These are phyloP conservation scores for Meyerozyma sp. DNA, from an alignment of 1,139 yeast species.

Conservation along the genomic window DNA sequence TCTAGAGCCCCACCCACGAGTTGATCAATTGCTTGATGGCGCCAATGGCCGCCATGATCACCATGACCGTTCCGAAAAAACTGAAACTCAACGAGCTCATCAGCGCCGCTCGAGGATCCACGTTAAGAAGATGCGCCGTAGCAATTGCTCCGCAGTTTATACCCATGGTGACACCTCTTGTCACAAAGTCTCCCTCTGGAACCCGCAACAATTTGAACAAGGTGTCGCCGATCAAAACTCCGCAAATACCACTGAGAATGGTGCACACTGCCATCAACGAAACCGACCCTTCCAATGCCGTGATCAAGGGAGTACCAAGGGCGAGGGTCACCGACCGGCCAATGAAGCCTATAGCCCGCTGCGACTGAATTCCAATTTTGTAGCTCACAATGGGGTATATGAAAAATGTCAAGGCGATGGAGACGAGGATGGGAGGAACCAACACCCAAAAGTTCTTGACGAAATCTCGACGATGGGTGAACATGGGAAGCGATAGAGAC, in stretches of 20 bases:
- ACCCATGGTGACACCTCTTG: conserved; percentile 73
- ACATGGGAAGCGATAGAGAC: conserved; percentile 73
- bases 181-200: conserved; percentile 60
- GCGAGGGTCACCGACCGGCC: conserved; percentile 83
- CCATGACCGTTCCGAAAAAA: conserved; percentile 68
- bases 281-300: conserved; percentile 60
- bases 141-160: conserved; percentile 80
- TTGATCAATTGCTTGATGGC: conserved; percentile 8
- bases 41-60: conserved; percentile 58
- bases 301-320: conserved; percentile 67
- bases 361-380: conserved; percentile 56
- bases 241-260: conserved; percentile 70
- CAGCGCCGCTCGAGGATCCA: conserved; percentile 78
- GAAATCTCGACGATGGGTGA: conserved; percentile 63
- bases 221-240: conserved; percentile 62
- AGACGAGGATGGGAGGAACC: conserved; percentile 54
- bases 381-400: conserved; percentile 65
- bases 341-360: conserved; percentile 65
- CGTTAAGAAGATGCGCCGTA: conserved; percentile 64
- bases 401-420: conserved; percentile 57
- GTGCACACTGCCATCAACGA: conserved; percentile 78
- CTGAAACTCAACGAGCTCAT: conserved; percentile 69
- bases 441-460: conserved; percentile 52
- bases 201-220: conserved; percentile 44
- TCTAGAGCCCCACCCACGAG: conserved; percentile 8